phyloP scores from a whole-genome alignment of 1,284 basidiomycete genomes.

The Somion occarium region DNA sequence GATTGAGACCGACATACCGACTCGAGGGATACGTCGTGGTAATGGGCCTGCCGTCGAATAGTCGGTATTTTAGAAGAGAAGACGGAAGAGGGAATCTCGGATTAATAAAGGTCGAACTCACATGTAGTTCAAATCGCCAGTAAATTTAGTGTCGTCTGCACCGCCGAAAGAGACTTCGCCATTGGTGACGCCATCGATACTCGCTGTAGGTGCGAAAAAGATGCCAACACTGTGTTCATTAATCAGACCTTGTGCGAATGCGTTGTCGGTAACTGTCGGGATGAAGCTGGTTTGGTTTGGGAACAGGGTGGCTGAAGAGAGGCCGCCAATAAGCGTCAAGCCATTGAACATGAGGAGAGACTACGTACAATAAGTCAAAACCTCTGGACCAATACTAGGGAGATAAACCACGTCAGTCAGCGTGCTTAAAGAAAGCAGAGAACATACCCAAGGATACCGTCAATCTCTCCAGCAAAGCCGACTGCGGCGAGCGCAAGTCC shows the following conservation, averaged over 20 bases:
- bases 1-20: slow-evolving; percentile 22
- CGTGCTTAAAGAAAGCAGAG: neutral
- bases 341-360: no score
- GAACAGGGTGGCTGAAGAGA: slow-evolving; percentile 24
- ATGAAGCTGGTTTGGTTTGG: slow-evolving; percentile 32
- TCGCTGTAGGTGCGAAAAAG: slow-evolving; percentile 43
- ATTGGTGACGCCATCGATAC: slow-evolving; percentile 19
- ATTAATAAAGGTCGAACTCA: slow-evolving; percentile 21
- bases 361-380: slow-evolving; percentile 35
- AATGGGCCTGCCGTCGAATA: slow-evolving; percentile 19
- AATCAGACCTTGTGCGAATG: slow-evolving; percentile 31
- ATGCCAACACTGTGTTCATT: slow-evolving; percentile 36
- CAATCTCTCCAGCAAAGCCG: slow-evolving; percentile 32
- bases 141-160: slow-evolving; percentile 41
- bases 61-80: neutral
- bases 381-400: slow-evolving; percentile 40
- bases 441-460: slow-evolving; percentile 45
- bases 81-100: neutral
- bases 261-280: slow-evolving; percentile 39
- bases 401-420: neutral
- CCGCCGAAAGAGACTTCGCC: slow-evolving; percentile 40
- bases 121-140: slow-evolving; percentile 40
- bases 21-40: slow-evolving; percentile 32
- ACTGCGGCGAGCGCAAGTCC: slow-evolving; percentile 42
- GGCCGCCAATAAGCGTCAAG: no score